Base-by-base conservation (phyloP, 352 stramenopile genomes). In the Phytophthora fragariaefolia region DNA sequence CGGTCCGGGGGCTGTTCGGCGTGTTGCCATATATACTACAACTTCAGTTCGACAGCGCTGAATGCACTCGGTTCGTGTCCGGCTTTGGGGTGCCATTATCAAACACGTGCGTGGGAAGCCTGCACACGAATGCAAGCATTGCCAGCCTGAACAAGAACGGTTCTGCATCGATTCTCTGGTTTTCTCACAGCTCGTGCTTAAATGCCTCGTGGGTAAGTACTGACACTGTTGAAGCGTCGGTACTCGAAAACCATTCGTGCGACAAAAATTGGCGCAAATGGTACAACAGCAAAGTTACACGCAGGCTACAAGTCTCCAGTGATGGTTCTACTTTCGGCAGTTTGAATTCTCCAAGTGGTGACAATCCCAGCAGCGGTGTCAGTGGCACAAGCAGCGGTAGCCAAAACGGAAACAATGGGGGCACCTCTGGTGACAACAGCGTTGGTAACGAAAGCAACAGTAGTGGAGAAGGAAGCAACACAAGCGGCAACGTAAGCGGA, bases 141-240 rank as follows among this genome's bases (percentile, higher is more conserved):
- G 42, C 23, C 13, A 45, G 40, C 4, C 13, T 62, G 22, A 30
- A n/a, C 10, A 27, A n/a, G 1, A 47, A 62, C 42, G 54, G 42
- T 34, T 60, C 53, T 4, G 42, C 42, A 13, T 53, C 54, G 5
- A 46, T 62, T 46, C 27, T 30, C 12, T 62, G 54, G 42, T 62
- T 53, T 28, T 51, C 23, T 24, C 26, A 46, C 10, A 18, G 24
- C 17, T 46, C 18, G 2, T 62, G 54, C 9, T 7, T 17, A 0
- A 26, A 53, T 45, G 17, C 20, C 18, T 62, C 54, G 27, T 53
- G 40, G 54, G 42, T 53, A 45, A 26, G 18, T 15, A 9, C 17
- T 8, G 30, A 38, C 15, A 38, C 15, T 12, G 30, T 38, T 1
- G 30, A 46, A 12, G 1, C 40, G 51, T 22, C 45, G 20, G n/a